These are phyloP conservation scores for Calycina herbarum DNA, from an alignment of 2,329 filamentous ascomycete species.

Conservation along the genomic window DNA sequence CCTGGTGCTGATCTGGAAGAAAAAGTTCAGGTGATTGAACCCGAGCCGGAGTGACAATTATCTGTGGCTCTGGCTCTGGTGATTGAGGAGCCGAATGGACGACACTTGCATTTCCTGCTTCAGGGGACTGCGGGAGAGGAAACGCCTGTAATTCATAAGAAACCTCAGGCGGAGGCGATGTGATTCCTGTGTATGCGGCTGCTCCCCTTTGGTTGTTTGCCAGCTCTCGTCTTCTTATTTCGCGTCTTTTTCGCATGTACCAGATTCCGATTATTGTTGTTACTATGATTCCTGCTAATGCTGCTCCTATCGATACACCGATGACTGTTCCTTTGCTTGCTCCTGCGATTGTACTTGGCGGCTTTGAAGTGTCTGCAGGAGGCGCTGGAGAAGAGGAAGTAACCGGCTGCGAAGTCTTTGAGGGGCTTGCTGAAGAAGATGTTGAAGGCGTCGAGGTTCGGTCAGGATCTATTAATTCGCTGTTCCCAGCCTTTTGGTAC, in stretches of 20 bases:
- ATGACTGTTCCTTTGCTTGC: background rate
- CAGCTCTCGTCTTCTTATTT: too few species aligned
- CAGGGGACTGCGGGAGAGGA: too few species aligned
- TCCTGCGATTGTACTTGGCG: background rate
- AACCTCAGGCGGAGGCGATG: too few species aligned
- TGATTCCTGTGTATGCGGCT: too few species aligned
- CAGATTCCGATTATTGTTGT: background rate
- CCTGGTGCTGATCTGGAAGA: too few species aligned
- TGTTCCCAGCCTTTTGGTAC: background rate
- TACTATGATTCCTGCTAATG: background rate
- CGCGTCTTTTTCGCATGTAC: background rate
- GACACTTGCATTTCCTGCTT: too few species aligned
- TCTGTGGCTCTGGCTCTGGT: too few species aligned
- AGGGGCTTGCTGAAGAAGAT: background rate
- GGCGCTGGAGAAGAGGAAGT: background rate
- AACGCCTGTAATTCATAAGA: too few species aligned
- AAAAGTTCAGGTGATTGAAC: too few species aligned
- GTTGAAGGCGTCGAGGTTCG: background rate
- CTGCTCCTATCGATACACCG: background rate
- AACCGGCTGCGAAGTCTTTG: background rate
- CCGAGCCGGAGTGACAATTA: too few species aligned
- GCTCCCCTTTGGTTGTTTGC: too few species aligned
- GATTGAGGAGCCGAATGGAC: too few species aligned
- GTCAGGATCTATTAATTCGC: background rate
- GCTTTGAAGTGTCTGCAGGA: background rate